Percentiles rank a stretch among this genome's conserved stretches.
phyloP scores from a whole-genome alignment of 1,284 basidiomycete species.

The Ceratobasidium theobromae region DNA sequence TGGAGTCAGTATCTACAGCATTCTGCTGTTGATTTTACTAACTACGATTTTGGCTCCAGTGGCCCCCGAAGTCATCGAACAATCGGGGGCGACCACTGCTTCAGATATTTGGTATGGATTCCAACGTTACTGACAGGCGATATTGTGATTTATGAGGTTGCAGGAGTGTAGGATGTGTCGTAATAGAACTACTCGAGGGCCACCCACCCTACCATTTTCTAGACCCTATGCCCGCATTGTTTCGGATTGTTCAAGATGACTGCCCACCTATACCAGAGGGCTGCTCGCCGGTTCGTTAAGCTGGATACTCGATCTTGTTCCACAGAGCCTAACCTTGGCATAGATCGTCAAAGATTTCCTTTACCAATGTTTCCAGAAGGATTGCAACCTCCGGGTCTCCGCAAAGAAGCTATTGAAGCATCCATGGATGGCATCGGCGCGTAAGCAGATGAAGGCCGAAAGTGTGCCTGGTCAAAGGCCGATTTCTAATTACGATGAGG shows the following conservation, averaged over 20 bases:
- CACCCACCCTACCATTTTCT: slow-evolving; percentile 95
- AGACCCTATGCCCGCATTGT: slow-evolving; percentile 97
- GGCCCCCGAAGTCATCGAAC: slow-evolving; percentile 98
- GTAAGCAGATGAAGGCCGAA: slow-evolving; percentile 61
- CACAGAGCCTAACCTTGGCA: not conserved
- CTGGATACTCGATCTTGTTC: not conserved
- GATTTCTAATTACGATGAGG: slow-evolving; percentile 85
- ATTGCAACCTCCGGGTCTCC: slow-evolving; percentile 88
- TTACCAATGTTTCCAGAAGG: slow-evolving; percentile 98
- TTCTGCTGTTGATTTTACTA: slow-evolving; percentile 36
- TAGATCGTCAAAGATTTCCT: slow-evolving; percentile 95
- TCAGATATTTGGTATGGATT: slow-evolving; percentile 86
- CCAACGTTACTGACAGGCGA: not conserved
- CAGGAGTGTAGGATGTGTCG: slow-evolving; percentile 92
- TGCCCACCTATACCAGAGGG: slow-evolving; percentile 94
- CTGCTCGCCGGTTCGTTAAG: slow-evolving; percentile 62
- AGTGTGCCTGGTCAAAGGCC: slow-evolving; percentile 54
- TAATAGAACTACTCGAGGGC: slow-evolving; percentile 94
- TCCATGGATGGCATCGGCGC: slow-evolving; percentile 91
- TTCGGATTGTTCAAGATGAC: slow-evolving; percentile 97
- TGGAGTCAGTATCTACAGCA: slow-evolving; percentile 80
- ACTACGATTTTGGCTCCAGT: slow-evolving; percentile 51
- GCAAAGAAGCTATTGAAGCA: slow-evolving; percentile 92
- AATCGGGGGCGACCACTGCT: slow-evolving; percentile 93
- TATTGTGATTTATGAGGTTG: not conserved